A percentile compares a stretch with the other conserved stretches of the same genome.
Conservation (phyloP, 352 stramenopile species). For the Pythium aristosporum region DNA sequence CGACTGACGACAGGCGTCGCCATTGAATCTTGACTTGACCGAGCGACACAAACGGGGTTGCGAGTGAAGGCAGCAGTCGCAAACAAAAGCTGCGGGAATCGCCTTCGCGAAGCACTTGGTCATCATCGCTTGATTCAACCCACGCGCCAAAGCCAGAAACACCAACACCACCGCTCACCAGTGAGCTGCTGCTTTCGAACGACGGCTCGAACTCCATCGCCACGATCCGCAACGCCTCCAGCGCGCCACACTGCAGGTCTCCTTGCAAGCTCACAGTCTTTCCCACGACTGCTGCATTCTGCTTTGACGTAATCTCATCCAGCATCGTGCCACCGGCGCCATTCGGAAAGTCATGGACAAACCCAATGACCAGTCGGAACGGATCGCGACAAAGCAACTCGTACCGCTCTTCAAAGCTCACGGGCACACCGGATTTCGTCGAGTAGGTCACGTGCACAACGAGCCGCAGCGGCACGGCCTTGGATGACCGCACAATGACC, state of each 20-base stretch:
- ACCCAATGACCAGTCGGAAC: constrained; percentile 49
- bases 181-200: constrained; percentile 15
- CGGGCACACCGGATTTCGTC: constrained; percentile 62
- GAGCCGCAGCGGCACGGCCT: constrained; percentile 40
- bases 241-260: constrained; percentile 46
- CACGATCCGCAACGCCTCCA: constrained; percentile 52
- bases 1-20: constrained; percentile 55
- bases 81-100: constrained; percentile 68
- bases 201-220: constrained; percentile 53
- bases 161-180: constrained; percentile 26
- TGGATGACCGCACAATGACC: constrained; percentile 59
- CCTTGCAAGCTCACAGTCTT: constrained; percentile 64
- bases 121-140: constrained; percentile 11
- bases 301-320: constrained; percentile 27
- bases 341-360: constrained; percentile 70
- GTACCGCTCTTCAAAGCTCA: constrained; percentile 66
- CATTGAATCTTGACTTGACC: constrained; percentile 61
- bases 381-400: constrained; percentile 61
- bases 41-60: constrained; percentile 48
- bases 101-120: constrained; percentile 46
- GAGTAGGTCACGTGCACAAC: constrained; percentile 58
- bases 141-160: constrained; percentile 46
- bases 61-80: constrained; percentile 44
- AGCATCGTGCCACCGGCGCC: constrained; percentile 29
- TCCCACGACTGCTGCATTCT: constrained; percentile 59